Percentiles rank a stretch among this genome's conserved stretches.
phyloP scores from a whole-genome alignment of 75 land plant genomes.

The Chamaecyparis obtusa region DNA sequence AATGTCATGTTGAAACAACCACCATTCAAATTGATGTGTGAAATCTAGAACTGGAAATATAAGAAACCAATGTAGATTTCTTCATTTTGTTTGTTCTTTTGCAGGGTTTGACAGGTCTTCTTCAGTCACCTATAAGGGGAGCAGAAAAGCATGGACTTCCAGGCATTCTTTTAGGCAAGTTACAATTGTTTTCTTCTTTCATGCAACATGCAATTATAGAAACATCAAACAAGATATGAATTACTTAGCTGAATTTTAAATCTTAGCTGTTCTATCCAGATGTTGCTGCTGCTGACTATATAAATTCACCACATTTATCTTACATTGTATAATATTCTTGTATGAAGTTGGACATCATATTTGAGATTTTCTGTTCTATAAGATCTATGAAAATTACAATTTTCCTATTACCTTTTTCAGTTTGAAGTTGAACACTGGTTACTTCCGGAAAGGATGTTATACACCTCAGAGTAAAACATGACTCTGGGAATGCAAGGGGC shows the following conservation, averaged over 20 bases:
- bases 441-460: not conserved
- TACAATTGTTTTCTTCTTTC: slow-evolving; percentile 1
- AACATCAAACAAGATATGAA: not conserved
- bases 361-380: not conserved
- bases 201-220: not conserved
- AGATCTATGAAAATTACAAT: not conserved
- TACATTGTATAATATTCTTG: not conserved
- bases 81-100: slow-evolving; percentile 4
- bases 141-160: slow-evolving; percentile 98
- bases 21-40: not conserved
- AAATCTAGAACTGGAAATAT: not conserved
- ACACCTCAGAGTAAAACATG: not conserved
- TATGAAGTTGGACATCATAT: not conserved
- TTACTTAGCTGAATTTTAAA: not conserved
- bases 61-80: not conserved
- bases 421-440: not conserved
- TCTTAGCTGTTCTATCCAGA: not conserved
- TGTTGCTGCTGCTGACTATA: not conserved
- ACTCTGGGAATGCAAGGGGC: not conserved
- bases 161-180: slow-evolving; percentile 87
- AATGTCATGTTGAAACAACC: not conserved
- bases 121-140: slow-evolving; percentile 92
- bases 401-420: not conserved
- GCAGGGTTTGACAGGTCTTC: slow-evolving; percentile 96
- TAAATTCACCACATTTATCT: not conserved